phyloP scores from a whole-genome alignment of 2,329 filamentous ascomycete genomes.

The Cladosporium austrohemisphaericum region DNA sequence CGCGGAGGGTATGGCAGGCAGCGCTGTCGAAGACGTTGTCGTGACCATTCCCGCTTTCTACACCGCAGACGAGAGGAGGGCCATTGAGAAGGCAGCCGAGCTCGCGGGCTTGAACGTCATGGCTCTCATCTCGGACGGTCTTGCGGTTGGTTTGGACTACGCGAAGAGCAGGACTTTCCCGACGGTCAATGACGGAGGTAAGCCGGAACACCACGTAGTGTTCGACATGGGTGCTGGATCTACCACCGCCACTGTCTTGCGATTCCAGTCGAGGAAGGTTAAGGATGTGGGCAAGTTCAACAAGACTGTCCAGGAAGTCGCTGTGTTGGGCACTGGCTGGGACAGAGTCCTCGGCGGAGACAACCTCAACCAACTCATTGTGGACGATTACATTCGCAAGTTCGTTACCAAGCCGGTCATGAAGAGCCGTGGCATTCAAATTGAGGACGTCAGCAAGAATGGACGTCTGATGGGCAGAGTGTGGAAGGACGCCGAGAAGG shows the following conservation, averaged over 20 bases:
- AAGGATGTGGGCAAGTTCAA: conserved; percentile 93
- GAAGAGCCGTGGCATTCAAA: conserved; percentile 60
- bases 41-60: conserved; percentile 90
- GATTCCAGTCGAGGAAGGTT: conserved; percentile 81
- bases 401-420: conserved; percentile 65
- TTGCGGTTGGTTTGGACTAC: conserved; percentile 93
- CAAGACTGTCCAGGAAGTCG: conserved; percentile 95
- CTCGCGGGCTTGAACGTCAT: conserved; percentile 85
- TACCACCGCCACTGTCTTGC: conserved; percentile 82
- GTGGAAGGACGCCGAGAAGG: conserved; percentile 84
- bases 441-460: conserved; percentile 64
- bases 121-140: conserved; percentile 78
- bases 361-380: conserved; percentile 77
- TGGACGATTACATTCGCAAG: conserved; percentile 80
- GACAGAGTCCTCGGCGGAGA: conserved; percentile 88
- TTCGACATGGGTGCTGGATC: conserved; percentile 98
- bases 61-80: conserved; percentile 83
- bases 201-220: conserved; percentile 86
- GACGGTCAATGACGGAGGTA: conserved; percentile 72
- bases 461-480: conserved; percentile 84
- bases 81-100: conserved; percentile 77
- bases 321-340: conserved; percentile 81
- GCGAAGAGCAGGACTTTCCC: conserved; percentile 88
- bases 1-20: conserved; percentile 74
- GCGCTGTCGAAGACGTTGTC: conserved; percentile 72